These are phyloP conservation scores for Suillus ampliporus DNA, from an alignment of 768 basidiomycete genomes.

Conservation along the genomic window DNA sequence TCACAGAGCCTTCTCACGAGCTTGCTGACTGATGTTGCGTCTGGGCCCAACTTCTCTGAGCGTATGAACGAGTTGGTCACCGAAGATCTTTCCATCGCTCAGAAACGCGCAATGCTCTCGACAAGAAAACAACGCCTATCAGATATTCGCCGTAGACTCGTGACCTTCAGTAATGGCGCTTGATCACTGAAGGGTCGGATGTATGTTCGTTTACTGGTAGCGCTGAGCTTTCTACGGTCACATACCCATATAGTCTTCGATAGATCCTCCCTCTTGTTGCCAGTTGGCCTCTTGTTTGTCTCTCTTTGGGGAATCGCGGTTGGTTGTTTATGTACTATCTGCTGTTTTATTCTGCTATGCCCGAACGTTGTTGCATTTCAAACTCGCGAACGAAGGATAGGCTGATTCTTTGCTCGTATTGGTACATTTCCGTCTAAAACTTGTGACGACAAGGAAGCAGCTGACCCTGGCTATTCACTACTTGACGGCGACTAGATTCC, in stretches of 20 bases:
- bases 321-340: neutral
- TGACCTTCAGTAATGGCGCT: constrained; percentile 24
- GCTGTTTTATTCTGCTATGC: neutral
- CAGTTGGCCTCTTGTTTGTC: neutral
- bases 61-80: constrained; percentile 48
- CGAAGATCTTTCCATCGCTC: constrained; percentile 49
- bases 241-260: neutral
- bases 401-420: neutral
- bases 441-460: neutral
- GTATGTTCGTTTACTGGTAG: neutral
- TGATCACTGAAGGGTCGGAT: neutral
- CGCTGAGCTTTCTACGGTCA: neutral
- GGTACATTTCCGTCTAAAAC: neutral
- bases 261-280: too few relatives aligned
- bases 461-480: neutral
- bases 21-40: constrained; percentile 31
- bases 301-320: too few relatives aligned
- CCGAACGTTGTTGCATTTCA: neutral
- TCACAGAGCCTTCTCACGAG: constrained; percentile 41
- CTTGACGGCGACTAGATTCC: constrained; percentile 50
- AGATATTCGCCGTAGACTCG: constrained; percentile 44
- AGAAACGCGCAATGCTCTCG: constrained; percentile 40
- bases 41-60: constrained; percentile 23
- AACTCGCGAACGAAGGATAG: neutral
- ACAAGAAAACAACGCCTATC: constrained; percentile 42